Conservation (phyloP, 495 filamentous ascomycete genomes). For the Penicillium alfredii region DNA sequence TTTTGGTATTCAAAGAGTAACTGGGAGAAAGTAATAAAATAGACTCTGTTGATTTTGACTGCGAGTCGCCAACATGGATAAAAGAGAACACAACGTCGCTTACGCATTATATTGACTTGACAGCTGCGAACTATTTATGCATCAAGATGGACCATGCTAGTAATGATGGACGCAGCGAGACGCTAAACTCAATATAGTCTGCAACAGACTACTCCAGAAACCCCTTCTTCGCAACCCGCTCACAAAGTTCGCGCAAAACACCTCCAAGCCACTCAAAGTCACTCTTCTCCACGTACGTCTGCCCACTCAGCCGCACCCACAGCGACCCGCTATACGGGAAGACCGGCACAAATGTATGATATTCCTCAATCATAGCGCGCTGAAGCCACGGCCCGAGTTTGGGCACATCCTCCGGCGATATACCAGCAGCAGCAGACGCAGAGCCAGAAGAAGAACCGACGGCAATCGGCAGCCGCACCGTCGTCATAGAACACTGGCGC, state of each 20-base stretch:
- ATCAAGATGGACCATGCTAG: too few species aligned
- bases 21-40: too few species aligned
- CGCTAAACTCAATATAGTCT: too few species aligned
- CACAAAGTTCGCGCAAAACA: constrained; percentile 56
- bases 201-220: too few species aligned
- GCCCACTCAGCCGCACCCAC: constrained; percentile 71
- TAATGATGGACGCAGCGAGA: too few species aligned
- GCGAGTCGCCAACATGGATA: too few species aligned
- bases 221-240: constrained; percentile 51
- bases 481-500: constrained; percentile 53
- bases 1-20: too few species aligned
- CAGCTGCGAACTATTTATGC: too few species aligned
- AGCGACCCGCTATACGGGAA: constrained; percentile 51
- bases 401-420: constrained; percentile 28
- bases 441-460: constrained; percentile 16
- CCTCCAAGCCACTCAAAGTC: constrained; percentile 72
- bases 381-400: constrained; percentile 52
- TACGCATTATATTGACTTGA: too few species aligned
- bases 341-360: constrained; percentile 64
- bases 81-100: too few species aligned
- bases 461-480: constrained; percentile 65
- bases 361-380: constrained; percentile 48
- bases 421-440: constrained; percentile 16
- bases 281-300: constrained; percentile 68
- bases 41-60: too few species aligned